These are phyloP conservation scores for Trichoderma asperellum DNA, from an alignment of 2,329 filamentous ascomycete species.

Conservation along the genomic window DNA sequence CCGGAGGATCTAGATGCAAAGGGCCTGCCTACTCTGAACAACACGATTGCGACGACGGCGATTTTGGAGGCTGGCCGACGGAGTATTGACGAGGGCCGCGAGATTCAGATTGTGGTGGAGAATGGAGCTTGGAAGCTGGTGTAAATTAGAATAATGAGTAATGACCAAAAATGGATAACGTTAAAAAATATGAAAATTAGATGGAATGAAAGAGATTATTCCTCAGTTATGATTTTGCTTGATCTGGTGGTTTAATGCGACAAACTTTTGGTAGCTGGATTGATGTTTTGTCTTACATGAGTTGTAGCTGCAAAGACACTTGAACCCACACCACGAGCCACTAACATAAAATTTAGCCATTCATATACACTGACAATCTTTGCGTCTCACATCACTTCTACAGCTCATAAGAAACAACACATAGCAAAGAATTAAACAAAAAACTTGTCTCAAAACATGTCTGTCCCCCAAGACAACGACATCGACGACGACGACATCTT, in stretches of 20 bases:
- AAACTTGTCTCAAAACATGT: background rate
- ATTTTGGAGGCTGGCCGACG: conserved; percentile 85
- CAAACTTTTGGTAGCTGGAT: background rate
- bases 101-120: conserved; percentile 72
- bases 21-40: conserved; percentile 80
- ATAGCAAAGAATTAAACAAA: background rate
- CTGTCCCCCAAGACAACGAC: background rate
- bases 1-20: conserved; percentile 78
- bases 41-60: conserved; percentile 89
- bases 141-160: conserved; percentile 37
- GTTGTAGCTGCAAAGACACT: background rate
- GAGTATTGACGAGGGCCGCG: conserved; percentile 80
- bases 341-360: background rate
- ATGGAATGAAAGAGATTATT: background rate
- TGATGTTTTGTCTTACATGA: background rate
- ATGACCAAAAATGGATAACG: conserved; percentile 8
- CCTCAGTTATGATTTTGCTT: background rate
- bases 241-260: background rate
- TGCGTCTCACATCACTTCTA: background rate
- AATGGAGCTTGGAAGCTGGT: conserved; percentile 70
- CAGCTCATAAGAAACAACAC: background rate
- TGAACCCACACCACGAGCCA: background rate
- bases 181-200: background rate
- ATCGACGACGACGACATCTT: conserved; percentile 48
- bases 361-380: background rate